Base-by-base conservation (phyloP, 2,329 filamentous ascomycete species). In the Aureobasidium leucospermi region DNA sequence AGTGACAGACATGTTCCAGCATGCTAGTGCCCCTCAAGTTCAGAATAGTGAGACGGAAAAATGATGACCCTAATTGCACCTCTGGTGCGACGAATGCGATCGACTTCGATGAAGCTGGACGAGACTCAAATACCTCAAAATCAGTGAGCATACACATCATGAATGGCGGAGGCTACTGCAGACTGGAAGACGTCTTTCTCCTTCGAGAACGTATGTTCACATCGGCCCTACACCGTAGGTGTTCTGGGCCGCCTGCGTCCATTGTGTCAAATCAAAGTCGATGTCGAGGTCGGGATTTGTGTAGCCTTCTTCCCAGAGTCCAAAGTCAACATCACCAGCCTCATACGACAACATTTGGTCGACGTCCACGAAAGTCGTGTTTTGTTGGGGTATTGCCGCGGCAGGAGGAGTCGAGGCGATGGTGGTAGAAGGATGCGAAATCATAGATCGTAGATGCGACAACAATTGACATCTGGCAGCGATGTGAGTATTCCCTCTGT, bases 401-500 rank as follows among this genome's bases (percentile, higher is more conserved):
- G 34, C 10, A 6, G 45, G 45, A 34, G 45, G 23, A 6, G 46
- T 38, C 8, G 45, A 36, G 2, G 28, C 31, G 23, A n/a, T 32
- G 16, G 42, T 38, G 19, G 6, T 6, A 19, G 58, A n/a, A 9
- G 47, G 19, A 3, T 16, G 19, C 1, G 57, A 47, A 8, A 59
- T 67, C 7, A 68, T 63, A 0, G 67, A 66, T 15, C 67, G 69
- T 10, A 77, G 64, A 45, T 74, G 70, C 11, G 74, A 66, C 6
- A 78, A 65, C 15, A 77, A 64, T 8, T 69, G 63, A 60, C 76
- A 70, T 6, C 74, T 70, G 6, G 73, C 72, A 10, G 70, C 71
- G 43, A 82, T 75, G 58, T 81, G 76, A 32, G 72, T 75, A 64
- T 83, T 83, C 0, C 80, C 80, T 9, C 77, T 74, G 48, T 80